Evolutionary conservation across 208 protist species (phyloP).

Genomic region (Acanthamoeba triangularis): DNA sequence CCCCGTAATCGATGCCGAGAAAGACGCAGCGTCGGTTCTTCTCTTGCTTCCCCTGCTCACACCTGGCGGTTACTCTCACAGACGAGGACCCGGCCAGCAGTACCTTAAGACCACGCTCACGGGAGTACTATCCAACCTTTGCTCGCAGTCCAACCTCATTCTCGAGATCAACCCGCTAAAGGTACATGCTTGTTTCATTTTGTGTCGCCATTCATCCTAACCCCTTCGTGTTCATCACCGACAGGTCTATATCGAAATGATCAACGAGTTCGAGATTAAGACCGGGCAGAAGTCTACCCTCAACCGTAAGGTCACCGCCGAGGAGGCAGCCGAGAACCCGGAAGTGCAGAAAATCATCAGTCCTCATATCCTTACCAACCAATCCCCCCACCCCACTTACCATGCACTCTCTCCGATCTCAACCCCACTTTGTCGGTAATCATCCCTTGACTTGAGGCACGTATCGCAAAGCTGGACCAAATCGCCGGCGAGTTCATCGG

Average conservation of each 20-base stretch:
- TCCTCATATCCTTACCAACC: constrained; percentile 45
- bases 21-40: background rate
- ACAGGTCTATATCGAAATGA: constrained; percentile 66
- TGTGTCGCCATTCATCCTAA: background rate
- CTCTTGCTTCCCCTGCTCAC: background rate
- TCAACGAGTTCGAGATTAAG: constrained; percentile 73
- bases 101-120: constrained; percentile 77
- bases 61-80: background rate
- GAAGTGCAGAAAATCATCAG: constrained; percentile 68
- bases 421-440: background rate
- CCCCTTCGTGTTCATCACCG: background rate
- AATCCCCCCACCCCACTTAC: background rate
- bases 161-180: constrained; percentile 78
- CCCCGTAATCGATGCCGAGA: background rate
- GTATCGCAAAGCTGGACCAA: constrained; percentile 34
- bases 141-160: constrained; percentile 22
- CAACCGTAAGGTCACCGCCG: constrained; percentile 68
- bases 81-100: constrained; percentile 87
- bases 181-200: background rate
- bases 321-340: constrained; percentile 57
- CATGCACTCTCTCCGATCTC: background rate
- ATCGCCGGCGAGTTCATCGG: constrained; percentile 72
- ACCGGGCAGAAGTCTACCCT: constrained; percentile 36
- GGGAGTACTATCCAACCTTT: constrained; percentile 39
- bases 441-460: background rate